Evolutionary conservation across 164 flowering plant genomes (phyloP), one percentile per base, ranked within the genome.

Genomic region (Vitis cinerea): DNA sequence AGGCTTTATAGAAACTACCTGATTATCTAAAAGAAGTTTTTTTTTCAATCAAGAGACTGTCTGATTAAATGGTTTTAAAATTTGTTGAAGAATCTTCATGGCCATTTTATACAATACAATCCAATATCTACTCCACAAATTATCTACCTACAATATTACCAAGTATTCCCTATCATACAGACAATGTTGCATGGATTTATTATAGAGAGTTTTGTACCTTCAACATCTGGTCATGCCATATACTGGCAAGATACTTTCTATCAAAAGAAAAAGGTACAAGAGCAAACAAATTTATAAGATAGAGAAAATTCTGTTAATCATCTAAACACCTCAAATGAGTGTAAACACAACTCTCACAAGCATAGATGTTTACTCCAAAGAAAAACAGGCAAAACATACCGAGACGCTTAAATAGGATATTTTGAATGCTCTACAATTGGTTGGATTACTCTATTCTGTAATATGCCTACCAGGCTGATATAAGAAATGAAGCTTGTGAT

Each of bases 361-460:
- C 44, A 31, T 31, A 31, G 44, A 31, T 31, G 44, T 19, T 19
- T 57, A 8, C 15, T 15, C 56, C 47, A 29, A 14, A 30, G 56
- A 63, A 73, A 10, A 59, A n/a, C 30, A 56, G 19, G 11, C 5
- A 57, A 49, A 71, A 9, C 78, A 67, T 90, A 91, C 99, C 98
- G 71, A 96, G 97, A 70, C 97, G 78, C 73, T 96, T 97, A 71
- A 96, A 19, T 84, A 23, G 97, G 97, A 69, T 81, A 87, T 49
- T 93, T 97, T 60, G 99, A 93, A 80, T 96, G 99, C 80, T 90
- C 98, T 6, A 91, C 97, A 66, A 96, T 82, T 47, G 99, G 98
- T 77, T 91, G 98, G 68, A 96, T 88, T 62, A 96, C 80, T 83
- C 83, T 84, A 82, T 93, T 96, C 29, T 98, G 98, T 66, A 93